A percentile compares a stretch with the other conserved stretches of the same genome.
Evolutionary conservation across 2,329 filamentous ascomycete genomes (phyloP).

Genomic region (Aspergillus bombycis): DNA sequence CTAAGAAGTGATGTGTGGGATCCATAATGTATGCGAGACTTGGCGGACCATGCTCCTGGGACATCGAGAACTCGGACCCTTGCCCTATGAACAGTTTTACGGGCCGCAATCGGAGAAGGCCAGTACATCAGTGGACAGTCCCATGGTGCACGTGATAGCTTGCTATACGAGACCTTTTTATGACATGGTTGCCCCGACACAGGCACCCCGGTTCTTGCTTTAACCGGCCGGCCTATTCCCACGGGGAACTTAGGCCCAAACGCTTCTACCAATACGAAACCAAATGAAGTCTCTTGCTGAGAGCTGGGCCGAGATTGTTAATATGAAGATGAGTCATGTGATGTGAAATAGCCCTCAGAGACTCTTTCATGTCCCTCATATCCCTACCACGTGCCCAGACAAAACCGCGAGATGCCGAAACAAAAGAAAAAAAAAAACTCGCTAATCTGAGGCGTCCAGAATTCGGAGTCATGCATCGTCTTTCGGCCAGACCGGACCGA

Average conservation of each 20-base stretch:
- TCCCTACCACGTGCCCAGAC: neutral
- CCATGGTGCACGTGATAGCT: neutral
- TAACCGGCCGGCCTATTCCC: neutral
- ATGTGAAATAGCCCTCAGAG: neutral
- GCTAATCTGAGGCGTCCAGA: neutral
- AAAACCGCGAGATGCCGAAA: slow-evolving; percentile 1
- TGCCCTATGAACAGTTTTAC: neutral
- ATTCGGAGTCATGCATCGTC: neutral
- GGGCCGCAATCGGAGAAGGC: neutral
- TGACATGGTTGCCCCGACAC: neutral
- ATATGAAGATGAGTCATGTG: neutral
- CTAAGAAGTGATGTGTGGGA: too few relatives aligned
- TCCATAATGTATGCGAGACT: too few relatives aligned
- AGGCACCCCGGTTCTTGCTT: neutral
- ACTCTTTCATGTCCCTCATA: neutral
- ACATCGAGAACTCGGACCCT: too few relatives aligned
- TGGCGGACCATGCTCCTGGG: too few relatives aligned
- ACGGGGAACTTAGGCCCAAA: neutral
- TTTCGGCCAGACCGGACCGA: neutral
- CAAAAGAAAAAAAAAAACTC: too few relatives aligned
- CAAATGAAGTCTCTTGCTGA: neutral
- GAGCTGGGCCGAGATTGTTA: neutral
- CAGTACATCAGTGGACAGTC: too few relatives aligned
- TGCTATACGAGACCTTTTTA: neutral
- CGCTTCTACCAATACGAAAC: neutral